A percentile compares a stretch with the other conserved stretches of the same genome.
phyloP scores from a whole-genome alignment of 495 filamentous ascomycete genomes.

The Annulohypoxylon maeteangense region DNA sequence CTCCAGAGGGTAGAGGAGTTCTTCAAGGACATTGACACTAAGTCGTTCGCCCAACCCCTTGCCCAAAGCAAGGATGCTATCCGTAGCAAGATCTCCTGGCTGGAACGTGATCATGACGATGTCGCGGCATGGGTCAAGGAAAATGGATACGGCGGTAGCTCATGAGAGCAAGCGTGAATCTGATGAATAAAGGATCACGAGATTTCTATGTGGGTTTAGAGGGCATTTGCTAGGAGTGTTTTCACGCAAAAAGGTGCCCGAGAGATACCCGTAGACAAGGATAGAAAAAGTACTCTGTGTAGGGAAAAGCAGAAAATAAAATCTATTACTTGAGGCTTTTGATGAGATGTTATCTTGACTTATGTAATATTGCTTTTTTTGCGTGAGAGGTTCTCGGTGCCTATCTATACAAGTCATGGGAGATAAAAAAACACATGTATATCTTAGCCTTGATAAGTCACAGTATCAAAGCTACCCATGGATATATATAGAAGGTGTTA shows the following conservation, averaged over 20 bases:
- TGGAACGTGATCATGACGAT: constrained; percentile 66
- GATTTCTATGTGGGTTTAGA: constrained; percentile 5
- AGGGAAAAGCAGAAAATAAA: constrained; percentile 7
- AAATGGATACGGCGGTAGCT: constrained; percentile 45
- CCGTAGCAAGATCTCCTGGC: constrained; percentile 68
- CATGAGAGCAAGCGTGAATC: neutral
- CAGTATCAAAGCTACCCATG: neutral
- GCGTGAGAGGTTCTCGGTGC: neutral
- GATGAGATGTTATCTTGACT: neutral
- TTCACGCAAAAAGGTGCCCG: constrained; percentile 17
- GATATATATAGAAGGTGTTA: neutral
- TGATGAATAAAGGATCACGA: constrained; percentile 1
- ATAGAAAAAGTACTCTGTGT: constrained; percentile 24
- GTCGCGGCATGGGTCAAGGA: constrained; percentile 64
- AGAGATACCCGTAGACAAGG: constrained; percentile 43
- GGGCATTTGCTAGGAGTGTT: constrained; percentile 17
- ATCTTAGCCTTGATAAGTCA: neutral
- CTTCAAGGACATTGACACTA: constrained; percentile 83
- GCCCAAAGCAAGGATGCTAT: constrained; percentile 72
- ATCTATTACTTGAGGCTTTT: constrained; percentile 2
- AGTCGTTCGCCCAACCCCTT: constrained; percentile 71
- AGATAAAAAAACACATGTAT: neutral
- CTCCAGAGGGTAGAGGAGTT: constrained; percentile 79
- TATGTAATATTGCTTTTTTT: neutral
- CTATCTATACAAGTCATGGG: neutral